A percentile compares a stretch with the other conserved stretches of the same genome.
These are phyloP conservation scores for Marasmius tenuissimus DNA, from an alignment of 1,284 basidiomycete genomes.

Conservation along the genomic window DNA sequence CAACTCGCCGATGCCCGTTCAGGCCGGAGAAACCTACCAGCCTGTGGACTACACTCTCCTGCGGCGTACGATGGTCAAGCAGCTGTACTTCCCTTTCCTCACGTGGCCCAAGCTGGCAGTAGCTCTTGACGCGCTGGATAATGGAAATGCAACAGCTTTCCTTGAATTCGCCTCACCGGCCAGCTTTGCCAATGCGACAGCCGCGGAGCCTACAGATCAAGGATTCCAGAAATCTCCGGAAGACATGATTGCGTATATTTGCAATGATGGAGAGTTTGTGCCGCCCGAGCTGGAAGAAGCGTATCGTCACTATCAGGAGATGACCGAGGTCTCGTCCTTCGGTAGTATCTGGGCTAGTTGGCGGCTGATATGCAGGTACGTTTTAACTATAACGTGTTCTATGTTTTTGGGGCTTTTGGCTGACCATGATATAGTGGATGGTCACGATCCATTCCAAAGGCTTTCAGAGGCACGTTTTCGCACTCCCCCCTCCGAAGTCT, in stretches of 20 bases:
- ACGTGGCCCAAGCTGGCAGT: slow-evolving; percentile 13
- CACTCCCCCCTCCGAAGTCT: too few species aligned
- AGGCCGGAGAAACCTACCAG: slow-evolving; percentile 6
- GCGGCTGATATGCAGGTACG: slow-evolving; percentile 10
- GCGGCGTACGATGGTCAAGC: slow-evolving; percentile 5
- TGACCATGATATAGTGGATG: neutral
- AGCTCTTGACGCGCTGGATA: slow-evolving; percentile 12
- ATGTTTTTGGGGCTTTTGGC: too few species aligned
- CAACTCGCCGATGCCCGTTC: slow-evolving; percentile 14
- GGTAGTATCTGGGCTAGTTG: slow-evolving; percentile 13
- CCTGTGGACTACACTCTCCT: slow-evolving; percentile 16
- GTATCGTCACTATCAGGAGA: slow-evolving; percentile 6
- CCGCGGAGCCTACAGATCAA: neutral
- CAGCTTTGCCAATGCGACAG: too few species aligned
- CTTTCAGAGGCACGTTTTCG: slow-evolving; percentile 10
- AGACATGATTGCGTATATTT: neutral
- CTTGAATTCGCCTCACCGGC: too few species aligned
- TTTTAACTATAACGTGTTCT: too few species aligned
- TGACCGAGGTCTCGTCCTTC: slow-evolving; percentile 10
- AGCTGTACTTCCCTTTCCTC: slow-evolving; percentile 16
- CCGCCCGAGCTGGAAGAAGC: slow-evolving; percentile 6
- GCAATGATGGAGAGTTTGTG: slow-evolving; percentile 17
- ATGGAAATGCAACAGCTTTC: slow-evolving; percentile 13
- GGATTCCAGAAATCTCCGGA: neutral
- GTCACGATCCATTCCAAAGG: slow-evolving; percentile 12